Evolutionary conservation across 2,329 filamentous ascomycete species (phyloP).

Genomic region (Mycogone perniciosa): DNA sequence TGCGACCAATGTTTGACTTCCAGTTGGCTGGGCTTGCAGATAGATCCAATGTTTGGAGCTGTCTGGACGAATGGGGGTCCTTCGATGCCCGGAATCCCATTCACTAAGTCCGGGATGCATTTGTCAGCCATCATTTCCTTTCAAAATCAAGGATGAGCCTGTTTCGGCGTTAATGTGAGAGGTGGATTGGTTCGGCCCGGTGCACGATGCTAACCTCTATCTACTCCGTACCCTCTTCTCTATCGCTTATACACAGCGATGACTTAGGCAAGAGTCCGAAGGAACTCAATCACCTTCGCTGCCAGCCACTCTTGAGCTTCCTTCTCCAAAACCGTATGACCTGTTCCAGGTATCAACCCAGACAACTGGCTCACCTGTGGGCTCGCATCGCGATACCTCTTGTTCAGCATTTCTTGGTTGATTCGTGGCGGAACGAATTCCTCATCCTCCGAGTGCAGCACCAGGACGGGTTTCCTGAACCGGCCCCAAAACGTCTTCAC

Average conservation of each 20-base stretch:
- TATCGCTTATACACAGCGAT: too few species aligned
- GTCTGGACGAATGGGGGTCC: too few species aligned
- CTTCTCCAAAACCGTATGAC: slow-evolving; percentile 42
- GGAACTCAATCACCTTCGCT: slow-evolving; percentile 40
- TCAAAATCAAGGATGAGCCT: background rate
- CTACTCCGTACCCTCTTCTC: too few species aligned
- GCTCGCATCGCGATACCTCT: slow-evolving; percentile 47
- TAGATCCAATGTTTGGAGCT: too few species aligned
- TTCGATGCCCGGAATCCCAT: too few species aligned
- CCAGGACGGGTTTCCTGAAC: slow-evolving; percentile 53
- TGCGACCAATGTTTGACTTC: too few species aligned
- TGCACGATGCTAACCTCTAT: too few species aligned
- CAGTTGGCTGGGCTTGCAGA: too few species aligned
- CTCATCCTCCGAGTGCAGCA: slow-evolving; percentile 60
- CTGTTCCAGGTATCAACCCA: slow-evolving; percentile 46
- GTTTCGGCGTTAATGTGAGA: too few species aligned
- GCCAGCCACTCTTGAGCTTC: slow-evolving; percentile 45
- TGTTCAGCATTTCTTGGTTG: slow-evolving; percentile 51
- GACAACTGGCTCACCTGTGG: slow-evolving; percentile 44
- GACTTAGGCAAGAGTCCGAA: slow-evolving; percentile 21
- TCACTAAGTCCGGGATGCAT: too few species aligned
- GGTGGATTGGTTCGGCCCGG: too few species aligned
- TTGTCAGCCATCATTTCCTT: too few species aligned
- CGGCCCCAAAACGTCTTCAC: slow-evolving; percentile 60
- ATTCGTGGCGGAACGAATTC: slow-evolving; percentile 55